phyloP scores from a whole-genome alignment of 2,329 filamentous ascomycete species.

The Seiridium unicorne region DNA sequence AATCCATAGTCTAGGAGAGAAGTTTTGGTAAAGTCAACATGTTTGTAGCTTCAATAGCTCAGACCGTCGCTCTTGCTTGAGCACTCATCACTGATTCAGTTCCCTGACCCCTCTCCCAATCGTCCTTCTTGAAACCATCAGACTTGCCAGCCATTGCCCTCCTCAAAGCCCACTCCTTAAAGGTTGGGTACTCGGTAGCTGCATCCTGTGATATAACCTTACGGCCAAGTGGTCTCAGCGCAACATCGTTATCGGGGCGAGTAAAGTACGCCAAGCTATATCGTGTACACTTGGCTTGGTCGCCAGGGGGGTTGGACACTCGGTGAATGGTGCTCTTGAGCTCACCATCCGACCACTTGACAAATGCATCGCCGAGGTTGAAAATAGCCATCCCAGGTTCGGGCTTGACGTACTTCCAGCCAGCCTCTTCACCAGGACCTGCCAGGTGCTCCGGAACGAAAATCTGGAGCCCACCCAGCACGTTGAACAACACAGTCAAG shows the following conservation, averaged over 20 bases:
- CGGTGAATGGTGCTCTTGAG: slow-evolving; percentile 14
- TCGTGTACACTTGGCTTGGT: slow-evolving; percentile 10
- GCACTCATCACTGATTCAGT: slow-evolving; percentile 9
- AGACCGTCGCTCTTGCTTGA: slow-evolving; percentile 10
- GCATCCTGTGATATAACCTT: slow-evolving; percentile 8
- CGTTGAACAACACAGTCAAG: slow-evolving; percentile 13
- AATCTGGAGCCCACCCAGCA: slow-evolving; percentile 12
- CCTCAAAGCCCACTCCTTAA: slow-evolving; percentile 14
- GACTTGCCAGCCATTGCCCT: slow-evolving; percentile 13
- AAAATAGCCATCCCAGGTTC: slow-evolving; percentile 14
- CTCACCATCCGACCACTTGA: slow-evolving; percentile 14
- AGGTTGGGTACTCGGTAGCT: slow-evolving; percentile 8
- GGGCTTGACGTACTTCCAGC: slow-evolving; percentile 14
- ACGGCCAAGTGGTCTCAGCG: slow-evolving; percentile 11
- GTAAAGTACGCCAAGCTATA: slow-evolving; percentile 15
- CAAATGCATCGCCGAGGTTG: slow-evolving; percentile 14
- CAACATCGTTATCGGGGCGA: slow-evolving; percentile 11
- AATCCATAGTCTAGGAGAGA: too few relatives aligned
- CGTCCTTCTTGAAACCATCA: slow-evolving; percentile 13
- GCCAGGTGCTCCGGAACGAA: slow-evolving; percentile 10
- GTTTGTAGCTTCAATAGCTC: background rate
- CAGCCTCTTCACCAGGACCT: slow-evolving; percentile 10
- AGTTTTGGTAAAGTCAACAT: too few relatives aligned
- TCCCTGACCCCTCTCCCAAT: slow-evolving; percentile 14
- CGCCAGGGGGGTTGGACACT: slow-evolving; percentile 11